These are phyloP conservation scores for Puccinia novopanici DNA, from an alignment of 1,284 basidiomycete genomes.

Conservation along the genomic window DNA sequence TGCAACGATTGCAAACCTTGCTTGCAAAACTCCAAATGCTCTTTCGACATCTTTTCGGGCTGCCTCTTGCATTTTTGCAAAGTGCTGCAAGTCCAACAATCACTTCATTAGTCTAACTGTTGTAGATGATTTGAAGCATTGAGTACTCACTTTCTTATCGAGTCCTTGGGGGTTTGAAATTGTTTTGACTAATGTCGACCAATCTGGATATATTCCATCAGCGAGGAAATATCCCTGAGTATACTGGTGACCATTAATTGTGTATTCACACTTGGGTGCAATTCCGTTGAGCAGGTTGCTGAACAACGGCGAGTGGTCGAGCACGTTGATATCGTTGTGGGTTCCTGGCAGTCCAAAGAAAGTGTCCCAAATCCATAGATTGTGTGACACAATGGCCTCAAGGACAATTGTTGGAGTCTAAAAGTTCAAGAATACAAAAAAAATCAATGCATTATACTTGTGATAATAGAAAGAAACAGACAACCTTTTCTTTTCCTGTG, in stretches of 20 bases:
- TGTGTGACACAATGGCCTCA: background rate
- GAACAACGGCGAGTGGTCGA: background rate
- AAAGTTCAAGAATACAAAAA: too few species aligned
- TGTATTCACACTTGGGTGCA: background rate
- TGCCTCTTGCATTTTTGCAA: slow-evolving; percentile 2
- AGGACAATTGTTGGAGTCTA: background rate
- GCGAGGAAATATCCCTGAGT: background rate
- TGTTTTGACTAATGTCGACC: background rate
- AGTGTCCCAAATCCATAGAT: slow-evolving; percentile 24
- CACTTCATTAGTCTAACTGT: background rate
- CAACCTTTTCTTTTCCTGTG: too few species aligned
- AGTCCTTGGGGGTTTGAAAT: background rate
- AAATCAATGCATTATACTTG: too few species aligned
- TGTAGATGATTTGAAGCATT: background rate
- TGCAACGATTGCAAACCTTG: background rate
- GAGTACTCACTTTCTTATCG: background rate
- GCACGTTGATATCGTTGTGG: slow-evolving; percentile 26
- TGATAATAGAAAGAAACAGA: too few species aligned
- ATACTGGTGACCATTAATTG: background rate
- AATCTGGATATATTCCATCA: slow-evolving; percentile 15
- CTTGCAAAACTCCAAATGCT: background rate
- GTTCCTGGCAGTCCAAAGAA: slow-evolving; percentile 16
- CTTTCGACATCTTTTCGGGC: too few species aligned
- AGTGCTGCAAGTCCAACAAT: background rate
- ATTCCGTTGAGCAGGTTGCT: background rate